A percentile compares a stretch with the other conserved stretches of the same genome.
phyloP scores from a whole-genome alignment of 768 basidiomycete genomes.

The Hemileccinum rubropunctum region DNA sequence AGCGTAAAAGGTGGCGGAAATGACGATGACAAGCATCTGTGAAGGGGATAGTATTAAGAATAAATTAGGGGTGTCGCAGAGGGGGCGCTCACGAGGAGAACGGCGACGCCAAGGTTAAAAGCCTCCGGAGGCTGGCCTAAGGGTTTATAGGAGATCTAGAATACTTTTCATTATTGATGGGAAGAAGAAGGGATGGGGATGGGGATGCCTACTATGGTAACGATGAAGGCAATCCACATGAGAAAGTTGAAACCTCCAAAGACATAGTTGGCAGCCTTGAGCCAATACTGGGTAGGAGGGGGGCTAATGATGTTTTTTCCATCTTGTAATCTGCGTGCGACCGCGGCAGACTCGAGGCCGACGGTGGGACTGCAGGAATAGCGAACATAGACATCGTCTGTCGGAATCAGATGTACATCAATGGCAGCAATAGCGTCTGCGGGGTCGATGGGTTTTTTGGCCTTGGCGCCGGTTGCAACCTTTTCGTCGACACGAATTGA shows the following conservation, averaged over 20 bases:
- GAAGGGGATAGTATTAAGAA: constrained; percentile 9
- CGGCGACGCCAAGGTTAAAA: constrained; percentile 51
- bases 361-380: constrained; percentile 40
- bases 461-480: constrained; percentile 12
- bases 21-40: constrained; percentile 40
- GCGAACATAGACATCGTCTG: constrained; percentile 42
- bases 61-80: constrained; percentile 2
- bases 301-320: constrained; percentile 51
- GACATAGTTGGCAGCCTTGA: constrained; percentile 50
- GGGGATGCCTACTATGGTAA: constrained; percentile 36
- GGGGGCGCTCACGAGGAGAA: constrained; percentile 41
- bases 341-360: constrained; percentile 48
- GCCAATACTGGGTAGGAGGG: constrained; percentile 45
- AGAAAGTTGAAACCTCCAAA: constrained; percentile 59
- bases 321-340: constrained; percentile 36
- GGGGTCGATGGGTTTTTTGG: constrained; percentile 29
- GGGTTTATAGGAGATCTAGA: constrained; percentile 51
- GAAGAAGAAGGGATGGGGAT: neutral
- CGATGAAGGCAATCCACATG: constrained; percentile 54
- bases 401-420: constrained; percentile 45
- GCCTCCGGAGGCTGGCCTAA: constrained; percentile 41
- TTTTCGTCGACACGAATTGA: constrained; percentile 42
- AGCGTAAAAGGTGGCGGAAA: constrained; percentile 48
- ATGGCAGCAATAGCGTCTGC: constrained; percentile 41
- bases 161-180: constrained; percentile 10